phyloP scores from a whole-genome alignment of 164 flowering plant species.

The Stephania yunnanensis region DNA sequence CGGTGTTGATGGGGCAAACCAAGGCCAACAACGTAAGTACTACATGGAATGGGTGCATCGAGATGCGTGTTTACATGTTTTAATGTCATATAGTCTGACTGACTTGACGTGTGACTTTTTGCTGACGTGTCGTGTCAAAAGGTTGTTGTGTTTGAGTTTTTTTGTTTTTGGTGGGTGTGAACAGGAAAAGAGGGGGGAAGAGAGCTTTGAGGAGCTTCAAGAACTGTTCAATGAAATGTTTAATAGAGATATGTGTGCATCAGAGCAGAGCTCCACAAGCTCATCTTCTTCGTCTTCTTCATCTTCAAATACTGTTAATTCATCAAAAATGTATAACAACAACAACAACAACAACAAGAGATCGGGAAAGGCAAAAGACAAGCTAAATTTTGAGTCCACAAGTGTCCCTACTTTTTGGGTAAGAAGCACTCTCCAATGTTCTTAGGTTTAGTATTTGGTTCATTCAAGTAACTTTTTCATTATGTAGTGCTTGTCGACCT shows the following conservation, averaged over 20 bases:
- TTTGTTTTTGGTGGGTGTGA: constrained; percentile 1
- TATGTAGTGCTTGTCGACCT: no score
- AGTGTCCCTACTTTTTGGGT: constrained; percentile 41
- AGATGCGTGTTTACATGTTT: no score
- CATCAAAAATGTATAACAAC: background rate
- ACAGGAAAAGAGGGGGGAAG: constrained; percentile 49
- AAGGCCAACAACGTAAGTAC: constrained; percentile 52
- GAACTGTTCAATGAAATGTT: constrained; percentile 67
- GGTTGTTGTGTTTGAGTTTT: no score
- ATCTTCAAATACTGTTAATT: background rate
- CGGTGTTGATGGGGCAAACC: constrained; percentile 62
- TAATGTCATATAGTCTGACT: no score
- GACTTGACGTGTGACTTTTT: no score
- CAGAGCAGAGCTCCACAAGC: constrained; percentile 3
- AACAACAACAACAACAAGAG: constrained; percentile 11
- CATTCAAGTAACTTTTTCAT: no score
- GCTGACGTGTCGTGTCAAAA: no score
- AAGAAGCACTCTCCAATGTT: constrained; percentile 23
- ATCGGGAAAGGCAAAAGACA: constrained; percentile 5
- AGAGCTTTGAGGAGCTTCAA: constrained; percentile 66
- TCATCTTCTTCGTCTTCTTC: constrained; percentile 21
- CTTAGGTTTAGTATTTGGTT: no score
- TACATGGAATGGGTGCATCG: no score
- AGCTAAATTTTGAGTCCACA: background rate
- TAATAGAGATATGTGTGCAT: constrained; percentile 27